phyloP scores from a whole-genome alignment of 345 rosid genomes.

The Carallia brachiata region DNA sequence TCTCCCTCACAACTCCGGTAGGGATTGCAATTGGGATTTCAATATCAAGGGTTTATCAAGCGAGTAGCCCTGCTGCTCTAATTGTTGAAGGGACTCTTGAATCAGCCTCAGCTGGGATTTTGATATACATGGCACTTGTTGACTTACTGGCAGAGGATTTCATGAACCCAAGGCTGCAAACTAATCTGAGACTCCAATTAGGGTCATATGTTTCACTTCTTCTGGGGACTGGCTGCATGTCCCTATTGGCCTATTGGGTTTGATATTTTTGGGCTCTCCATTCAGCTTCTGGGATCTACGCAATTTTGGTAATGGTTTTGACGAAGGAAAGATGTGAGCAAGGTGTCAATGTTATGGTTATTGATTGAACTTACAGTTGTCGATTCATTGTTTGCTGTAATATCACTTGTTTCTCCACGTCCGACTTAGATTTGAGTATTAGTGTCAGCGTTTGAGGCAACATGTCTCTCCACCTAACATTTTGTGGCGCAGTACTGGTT shows the following conservation, averaged over 20 bases:
- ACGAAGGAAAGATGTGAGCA: too few relatives aligned
- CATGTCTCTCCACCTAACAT: too few relatives aligned
- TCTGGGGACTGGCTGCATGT: conserved; percentile 62
- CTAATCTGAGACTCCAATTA: conserved; percentile 46
- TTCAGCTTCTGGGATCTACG: neutral
- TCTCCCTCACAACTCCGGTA: conserved; percentile 59
- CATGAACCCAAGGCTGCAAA: conserved; percentile 54
- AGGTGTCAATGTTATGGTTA: too few relatives aligned
- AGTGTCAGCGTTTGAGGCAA: too few relatives aligned
- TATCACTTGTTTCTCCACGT: too few relatives aligned
- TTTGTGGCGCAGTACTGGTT: too few relatives aligned
- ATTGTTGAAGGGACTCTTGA: conserved; percentile 56
- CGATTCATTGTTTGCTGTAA: too few relatives aligned
- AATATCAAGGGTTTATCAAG: conserved; percentile 43
- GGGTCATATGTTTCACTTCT: conserved; percentile 56
- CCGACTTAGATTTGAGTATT: too few relatives aligned
- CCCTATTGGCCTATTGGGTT: conserved; percentile 67
- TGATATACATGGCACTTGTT: conserved; percentile 81
- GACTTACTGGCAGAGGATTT: conserved; percentile 74
- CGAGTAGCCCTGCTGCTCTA: conserved; percentile 44
- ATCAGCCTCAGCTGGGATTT: conserved; percentile 71
- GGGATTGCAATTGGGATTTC: conserved; percentile 67
- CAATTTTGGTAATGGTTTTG: too few relatives aligned
- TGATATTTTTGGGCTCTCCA: conserved; percentile 9
- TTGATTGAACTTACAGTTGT: too few relatives aligned